A percentile compares a stretch with the other conserved stretches of the same genome.
These are phyloP conservation scores for Fusarium buharicum DNA, from an alignment of 2,329 filamentous ascomycete species.

Conservation along the genomic window DNA sequence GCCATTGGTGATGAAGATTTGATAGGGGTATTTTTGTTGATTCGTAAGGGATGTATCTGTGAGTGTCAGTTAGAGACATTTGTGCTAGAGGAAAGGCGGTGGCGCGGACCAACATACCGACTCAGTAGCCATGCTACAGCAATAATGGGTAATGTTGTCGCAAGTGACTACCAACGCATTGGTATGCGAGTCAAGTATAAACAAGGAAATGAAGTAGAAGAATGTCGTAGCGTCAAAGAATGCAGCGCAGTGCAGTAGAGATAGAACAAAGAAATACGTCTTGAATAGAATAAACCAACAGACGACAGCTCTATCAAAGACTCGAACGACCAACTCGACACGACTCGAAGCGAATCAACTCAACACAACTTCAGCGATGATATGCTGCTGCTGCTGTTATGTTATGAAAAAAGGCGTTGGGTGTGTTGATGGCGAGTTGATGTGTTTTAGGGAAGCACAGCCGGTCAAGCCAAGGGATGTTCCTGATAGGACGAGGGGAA, in stretches of 20 bases:
- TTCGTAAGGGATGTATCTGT: slow-evolving; percentile 81
- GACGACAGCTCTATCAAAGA: slow-evolving; percentile 42
- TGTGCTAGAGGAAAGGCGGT: slow-evolving; percentile 26
- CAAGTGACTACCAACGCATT: slow-evolving; percentile 48
- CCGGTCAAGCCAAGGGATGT: slow-evolving; percentile 26
- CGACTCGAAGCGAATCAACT: slow-evolving; percentile 12
- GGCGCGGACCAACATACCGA: slow-evolving; percentile 49
- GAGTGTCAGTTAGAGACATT: slow-evolving; percentile 39
- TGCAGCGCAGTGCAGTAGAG: slow-evolving; percentile 37
- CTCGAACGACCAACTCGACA: slow-evolving; percentile 21
- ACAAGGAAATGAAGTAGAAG: slow-evolving; percentile 41
- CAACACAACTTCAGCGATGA: slow-evolving; percentile 39
- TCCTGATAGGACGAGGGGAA: slow-evolving; percentile 48
- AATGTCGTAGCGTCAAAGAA: slow-evolving; percentile 45
- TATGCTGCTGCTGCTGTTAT: slow-evolving; percentile 44
- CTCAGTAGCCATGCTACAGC: slow-evolving; percentile 52
- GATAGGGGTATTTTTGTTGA: slow-evolving; percentile 73
- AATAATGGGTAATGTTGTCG: slow-evolving; percentile 36
- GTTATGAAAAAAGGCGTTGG: slow-evolving; percentile 38
- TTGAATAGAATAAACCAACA: slow-evolving; percentile 2
- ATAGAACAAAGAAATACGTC: slow-evolving; percentile 42
- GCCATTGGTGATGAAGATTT: slow-evolving; percentile 72
- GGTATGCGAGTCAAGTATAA: slow-evolving; percentile 45
- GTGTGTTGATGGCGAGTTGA: slow-evolving; percentile 43
- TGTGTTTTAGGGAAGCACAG: slow-evolving; percentile 49